These are phyloP conservation scores for Phalaenopsis equestris DNA, from an alignment of 106 monocot genomes.

Conservation along the genomic window DNA sequence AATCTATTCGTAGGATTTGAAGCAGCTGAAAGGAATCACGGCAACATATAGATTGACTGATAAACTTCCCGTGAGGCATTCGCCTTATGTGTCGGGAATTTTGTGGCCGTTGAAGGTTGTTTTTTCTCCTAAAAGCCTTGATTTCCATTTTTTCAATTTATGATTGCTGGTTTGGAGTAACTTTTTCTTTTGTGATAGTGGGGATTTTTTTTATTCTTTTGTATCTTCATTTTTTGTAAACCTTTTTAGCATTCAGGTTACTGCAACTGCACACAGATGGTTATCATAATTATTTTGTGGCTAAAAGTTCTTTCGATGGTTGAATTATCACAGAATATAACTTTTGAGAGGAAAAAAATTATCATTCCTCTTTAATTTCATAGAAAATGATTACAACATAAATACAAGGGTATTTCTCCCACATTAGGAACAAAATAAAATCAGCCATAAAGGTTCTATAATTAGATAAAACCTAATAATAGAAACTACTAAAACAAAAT, in stretches of 20 bases:
- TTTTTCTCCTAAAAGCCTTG: not conserved
- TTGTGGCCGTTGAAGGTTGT: slow-evolving; percentile 76
- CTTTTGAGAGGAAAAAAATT: no score
- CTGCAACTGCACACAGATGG: no score
- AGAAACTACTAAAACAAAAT: no score
- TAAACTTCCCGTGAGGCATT: slow-evolving; percentile 90
- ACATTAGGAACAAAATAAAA: no score
- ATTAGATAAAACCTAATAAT: no score
- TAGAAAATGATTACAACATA: no score
- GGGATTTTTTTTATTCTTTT: not conserved
- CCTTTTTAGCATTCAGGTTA: not conserved
- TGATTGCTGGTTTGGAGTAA: not conserved
- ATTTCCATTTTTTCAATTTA: not conserved
- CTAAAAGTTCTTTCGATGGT: no score
- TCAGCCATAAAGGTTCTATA: no score
- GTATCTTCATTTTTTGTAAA: not conserved
- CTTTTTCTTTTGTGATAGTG: not conserved
- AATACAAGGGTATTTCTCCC: no score
- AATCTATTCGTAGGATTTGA: slow-evolving; percentile 55
- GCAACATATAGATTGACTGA: slow-evolving; percentile 94
- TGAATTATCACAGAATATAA: no score
- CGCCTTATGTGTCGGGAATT: slow-evolving; percentile 77
- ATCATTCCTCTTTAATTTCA: no score
- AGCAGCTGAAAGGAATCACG: slow-evolving; percentile 83
- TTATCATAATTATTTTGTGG: no score